These are phyloP conservation scores for Mycena filopes DNA, from an alignment of 768 basidiomycete species.

Conservation along the genomic window DNA sequence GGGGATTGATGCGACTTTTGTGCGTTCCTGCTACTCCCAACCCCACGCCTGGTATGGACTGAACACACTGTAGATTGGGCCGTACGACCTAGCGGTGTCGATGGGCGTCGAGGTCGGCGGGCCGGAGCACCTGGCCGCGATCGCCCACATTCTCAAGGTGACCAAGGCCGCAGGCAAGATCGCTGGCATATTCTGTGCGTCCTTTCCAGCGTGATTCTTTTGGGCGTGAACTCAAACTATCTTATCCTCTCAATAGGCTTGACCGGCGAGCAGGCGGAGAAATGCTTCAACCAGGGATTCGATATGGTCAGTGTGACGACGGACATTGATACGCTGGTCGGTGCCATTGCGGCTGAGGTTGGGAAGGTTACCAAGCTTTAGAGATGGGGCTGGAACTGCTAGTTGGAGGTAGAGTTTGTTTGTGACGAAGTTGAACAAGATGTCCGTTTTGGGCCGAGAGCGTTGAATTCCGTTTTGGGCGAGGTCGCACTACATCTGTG, in stretches of 20 bases:
- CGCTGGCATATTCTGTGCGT: constrained; percentile 40
- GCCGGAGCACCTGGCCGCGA: constrained; percentile 35
- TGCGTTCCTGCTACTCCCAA: constrained; percentile 2
- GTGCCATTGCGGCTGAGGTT: constrained; percentile 34
- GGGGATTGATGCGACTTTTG: constrained; percentile 40
- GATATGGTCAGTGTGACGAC: constrained; percentile 42
- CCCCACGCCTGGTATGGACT: not conserved
- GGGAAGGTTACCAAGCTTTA: constrained; percentile 23
- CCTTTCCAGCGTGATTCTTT: not conserved
- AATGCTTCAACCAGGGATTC: constrained; percentile 40
- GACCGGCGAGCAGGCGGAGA: constrained; percentile 39
- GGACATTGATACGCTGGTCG: constrained; percentile 38
- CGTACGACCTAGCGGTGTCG: constrained; percentile 37
- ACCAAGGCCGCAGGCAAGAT: constrained; percentile 37
- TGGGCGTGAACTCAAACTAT: too few relatives aligned
- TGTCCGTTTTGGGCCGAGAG: too few relatives aligned
- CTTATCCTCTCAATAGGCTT: constrained; percentile 32
- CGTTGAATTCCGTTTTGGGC: too few relatives aligned
- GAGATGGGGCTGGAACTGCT: not conserved
- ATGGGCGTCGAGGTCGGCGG: constrained; percentile 40
- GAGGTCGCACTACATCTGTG: too few relatives aligned
- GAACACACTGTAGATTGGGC: constrained; percentile 33
- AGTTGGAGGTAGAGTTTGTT: not conserved
- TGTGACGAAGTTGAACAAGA: constrained; percentile 4
- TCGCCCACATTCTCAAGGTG: constrained; percentile 34